phyloP scores from a whole-genome alignment of 495 filamentous ascomycete genomes.

The Opeltia flavorubescens region DNA sequence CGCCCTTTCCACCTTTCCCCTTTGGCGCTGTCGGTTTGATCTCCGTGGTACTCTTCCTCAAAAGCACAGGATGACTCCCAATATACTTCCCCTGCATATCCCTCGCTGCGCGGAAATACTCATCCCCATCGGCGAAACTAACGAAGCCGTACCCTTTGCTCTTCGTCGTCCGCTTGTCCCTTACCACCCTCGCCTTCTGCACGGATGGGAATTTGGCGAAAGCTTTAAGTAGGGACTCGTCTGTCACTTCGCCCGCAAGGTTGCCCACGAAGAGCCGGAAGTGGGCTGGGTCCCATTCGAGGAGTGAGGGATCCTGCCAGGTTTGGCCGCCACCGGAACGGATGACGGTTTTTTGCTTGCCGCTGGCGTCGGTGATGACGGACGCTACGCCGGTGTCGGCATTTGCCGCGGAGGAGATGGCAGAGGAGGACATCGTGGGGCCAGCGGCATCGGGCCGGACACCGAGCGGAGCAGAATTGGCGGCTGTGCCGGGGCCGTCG shows the following conservation, averaged over 20 bases:
- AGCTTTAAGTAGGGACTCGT: conserved; percentile 86
- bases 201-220: conserved; percentile 79
- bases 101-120: conserved; percentile 85
- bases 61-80: conserved; percentile 79
- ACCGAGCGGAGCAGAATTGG: conserved; percentile 33
- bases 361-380: conserved; percentile 28
- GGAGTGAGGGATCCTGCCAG: conserved; percentile 72
- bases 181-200: conserved; percentile 84
- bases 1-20: conserved; percentile 30
- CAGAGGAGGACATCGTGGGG: conserved; percentile 14
- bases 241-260: conserved; percentile 94
- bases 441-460: conserved; percentile 18
- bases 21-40: conserved; percentile 51
- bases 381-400: conserved; percentile 30
- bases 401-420: conserved; percentile 24
- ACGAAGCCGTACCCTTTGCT: conserved; percentile 94
- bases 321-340: conserved; percentile 78
- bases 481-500: conserved; percentile 23
- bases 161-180: conserved; percentile 91
- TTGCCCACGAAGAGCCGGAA: conserved; percentile 94
- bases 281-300: conserved; percentile 95
- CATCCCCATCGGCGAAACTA: conserved; percentile 86
- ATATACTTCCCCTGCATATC: conserved; percentile 99
- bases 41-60: conserved; percentile 81
- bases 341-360: conserved; percentile 57